Conservation (phyloP, 2,329 filamentous ascomycete genomes). For the Cladorrhinum sp. region DNA sequence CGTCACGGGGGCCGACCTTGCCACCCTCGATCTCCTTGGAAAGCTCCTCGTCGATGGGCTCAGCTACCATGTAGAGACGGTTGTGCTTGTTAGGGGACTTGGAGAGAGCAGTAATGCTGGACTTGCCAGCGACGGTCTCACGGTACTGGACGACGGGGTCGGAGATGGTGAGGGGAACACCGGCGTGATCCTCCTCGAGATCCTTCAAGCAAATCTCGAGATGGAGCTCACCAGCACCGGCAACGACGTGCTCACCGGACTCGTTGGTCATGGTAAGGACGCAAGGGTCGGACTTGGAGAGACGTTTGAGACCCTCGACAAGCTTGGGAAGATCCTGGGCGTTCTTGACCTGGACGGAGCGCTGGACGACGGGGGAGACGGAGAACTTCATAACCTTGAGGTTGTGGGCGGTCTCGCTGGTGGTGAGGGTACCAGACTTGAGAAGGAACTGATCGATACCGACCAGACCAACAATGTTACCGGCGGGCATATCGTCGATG, state of each 20-base stretch:
- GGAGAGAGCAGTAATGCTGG: slow-evolving; percentile 93
- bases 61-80: slow-evolving; percentile 94
- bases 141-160: slow-evolving; percentile 98
- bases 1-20: slow-evolving; percentile 92
- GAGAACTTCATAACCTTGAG: slow-evolving; percentile 99
- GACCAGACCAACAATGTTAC: slow-evolving; percentile 99
- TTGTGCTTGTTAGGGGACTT: slow-evolving; percentile 99
- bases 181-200: slow-evolving; percentile 98
- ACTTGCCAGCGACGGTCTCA: slow-evolving; percentile 84
- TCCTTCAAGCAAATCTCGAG: slow-evolving; percentile 99
- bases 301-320: slow-evolving; percentile 99
- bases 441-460: slow-evolving; percentile 99
- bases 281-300: slow-evolving; percentile 99
- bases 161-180: slow-evolving; percentile 95
- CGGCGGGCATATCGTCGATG: slow-evolving; percentile 97
- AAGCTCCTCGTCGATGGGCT: slow-evolving; percentile 90
- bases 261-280: slow-evolving; percentile 85
- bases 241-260: slow-evolving; percentile 98
- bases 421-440: slow-evolving; percentile 99
- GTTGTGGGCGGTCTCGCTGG: slow-evolving; percentile 97
- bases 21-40: slow-evolving; percentile 84
- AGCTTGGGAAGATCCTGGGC: slow-evolving; percentile 99
- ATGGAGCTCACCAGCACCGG: slow-evolving; percentile 98
- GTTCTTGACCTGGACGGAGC: slow-evolving; percentile 99
- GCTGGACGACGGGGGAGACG: slow-evolving; percentile 96